Base-by-base conservation (phyloP, 2,329 filamentous ascomycete genomes). In the Rugonectria rugulosa region DNA sequence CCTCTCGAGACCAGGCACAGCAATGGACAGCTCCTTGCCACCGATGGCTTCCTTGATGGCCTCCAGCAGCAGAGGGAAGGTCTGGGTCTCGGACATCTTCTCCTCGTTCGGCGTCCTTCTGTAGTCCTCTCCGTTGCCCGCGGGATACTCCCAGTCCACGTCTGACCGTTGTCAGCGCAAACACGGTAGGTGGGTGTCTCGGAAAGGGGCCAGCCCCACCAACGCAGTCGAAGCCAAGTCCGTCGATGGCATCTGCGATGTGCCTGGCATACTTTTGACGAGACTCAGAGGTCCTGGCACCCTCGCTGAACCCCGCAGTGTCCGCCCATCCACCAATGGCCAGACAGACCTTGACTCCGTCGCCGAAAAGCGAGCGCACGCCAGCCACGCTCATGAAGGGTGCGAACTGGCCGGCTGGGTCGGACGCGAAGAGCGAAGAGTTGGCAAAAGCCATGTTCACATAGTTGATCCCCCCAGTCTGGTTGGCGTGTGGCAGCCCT, bases 121-220 rank as follows among this genome's bases (percentile, higher is more conserved):
- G 76, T 90, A 91, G 72, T 91, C 87, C 26, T 85, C 79, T 27
- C 87, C 88, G 61, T 90, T 90, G 32, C 88, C 88, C 14, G 81
- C 81, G 1, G 75, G 72, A 44, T 79, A 85, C 57, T 84, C 88
- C 87, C 88, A 90, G 66, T 91, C 88, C 34, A 91, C 79, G 57
- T 91, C 88, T 71, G 12, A 20, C 27, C 9, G 9, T 6, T 7
- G 24, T 4, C 17, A 36, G 14, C 6, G 14, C 26, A 29, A 8
- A 24, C 24, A 27, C 11, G 24, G 47, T 12, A 3, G 14, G 7
- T 15, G 29, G 15, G 7, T 17, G 6, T 17, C 15, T 26, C 0
- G 3, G 8, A 3, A n/a, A 19, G 17, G 12, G 23, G 2, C 6
- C 24, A 20, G 14, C 69, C 77, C 64, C 69, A 83, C 80, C 80